Evolutionary conservation across 257 asterid species (phyloP).

Genomic region (Linaria vulgaris): DNA sequence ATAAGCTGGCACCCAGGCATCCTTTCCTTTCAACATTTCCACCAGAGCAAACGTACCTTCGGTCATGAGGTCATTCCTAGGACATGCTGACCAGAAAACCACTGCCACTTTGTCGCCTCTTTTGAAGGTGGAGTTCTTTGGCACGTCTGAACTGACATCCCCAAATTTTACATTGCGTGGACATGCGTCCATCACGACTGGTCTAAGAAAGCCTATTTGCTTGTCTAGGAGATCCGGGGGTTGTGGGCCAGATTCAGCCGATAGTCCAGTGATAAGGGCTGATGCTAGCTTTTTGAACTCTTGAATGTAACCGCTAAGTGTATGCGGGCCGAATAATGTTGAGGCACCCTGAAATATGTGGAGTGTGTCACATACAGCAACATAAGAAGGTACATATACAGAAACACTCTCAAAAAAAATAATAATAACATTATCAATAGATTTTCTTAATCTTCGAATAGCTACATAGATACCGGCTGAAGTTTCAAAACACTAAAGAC

Average conservation of each 20-base stretch:
- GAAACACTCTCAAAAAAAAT: too few species aligned
- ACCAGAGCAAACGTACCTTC: constrained; percentile 96
- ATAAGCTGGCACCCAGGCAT: constrained; percentile 74
- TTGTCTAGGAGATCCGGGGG: constrained; percentile 77
- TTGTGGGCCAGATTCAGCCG: constrained; percentile 67
- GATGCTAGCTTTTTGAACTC: constrained; percentile 75
- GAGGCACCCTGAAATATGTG: constrained; percentile 73
- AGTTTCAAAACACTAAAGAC: too few species aligned
- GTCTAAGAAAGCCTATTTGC: constrained; percentile 74
- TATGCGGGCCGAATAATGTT: constrained; percentile 87
- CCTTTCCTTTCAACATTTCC: constrained; percentile 66
- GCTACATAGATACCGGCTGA: too few species aligned
- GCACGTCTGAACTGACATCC: constrained; percentile 60
- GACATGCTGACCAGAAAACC: constrained; percentile 86
- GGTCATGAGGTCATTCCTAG: constrained; percentile 92
- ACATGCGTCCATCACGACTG: constrained; percentile 73
- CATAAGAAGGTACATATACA: neutral
- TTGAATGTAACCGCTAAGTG: constrained; percentile 85
- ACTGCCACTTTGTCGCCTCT: constrained; percentile 71
- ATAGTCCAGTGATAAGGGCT: constrained; percentile 46
- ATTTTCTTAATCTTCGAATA: too few species aligned
- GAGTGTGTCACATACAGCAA: neutral
- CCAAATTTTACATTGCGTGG: constrained; percentile 71
- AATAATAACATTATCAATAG: too few species aligned
- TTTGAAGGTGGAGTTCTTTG: constrained; percentile 65